Conservation (phyloP, 345 rosid species). For the Boechera divaricarpa region DNA sequence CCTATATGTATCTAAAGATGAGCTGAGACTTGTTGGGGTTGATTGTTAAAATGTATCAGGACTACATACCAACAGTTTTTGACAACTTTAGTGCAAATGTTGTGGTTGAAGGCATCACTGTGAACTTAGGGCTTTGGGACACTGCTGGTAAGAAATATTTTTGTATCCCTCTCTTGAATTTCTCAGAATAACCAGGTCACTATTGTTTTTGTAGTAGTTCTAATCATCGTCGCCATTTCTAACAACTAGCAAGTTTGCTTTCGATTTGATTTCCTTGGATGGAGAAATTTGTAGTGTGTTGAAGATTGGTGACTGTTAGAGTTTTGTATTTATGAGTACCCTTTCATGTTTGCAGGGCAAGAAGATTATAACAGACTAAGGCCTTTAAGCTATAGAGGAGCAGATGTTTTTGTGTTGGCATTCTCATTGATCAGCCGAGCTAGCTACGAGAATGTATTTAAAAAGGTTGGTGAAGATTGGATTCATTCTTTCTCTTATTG, state of each 20-base stretch:
- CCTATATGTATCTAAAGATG: not conserved
- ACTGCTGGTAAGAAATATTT: slow-evolving; percentile 73
- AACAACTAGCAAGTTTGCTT: not conserved
- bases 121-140: slow-evolving; percentile 95
- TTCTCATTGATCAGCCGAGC: slow-evolving; percentile 87
- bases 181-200: not conserved
- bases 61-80: slow-evolving; percentile 92
- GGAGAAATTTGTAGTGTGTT: not conserved
- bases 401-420: slow-evolving; percentile 83
- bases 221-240: not conserved
- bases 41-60: slow-evolving; percentile 56
- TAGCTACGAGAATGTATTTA: slow-evolving; percentile 79
- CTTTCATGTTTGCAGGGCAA: slow-evolving; percentile 59
- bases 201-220: not conserved
- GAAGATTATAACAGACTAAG: slow-evolving; percentile 87
- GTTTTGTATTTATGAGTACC: not conserved
- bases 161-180: not conserved
- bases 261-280: not conserved
- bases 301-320: not conserved
- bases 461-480: slow-evolving; percentile 56
- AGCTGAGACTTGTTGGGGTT: not conserved
- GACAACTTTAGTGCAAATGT: slow-evolving; percentile 98
- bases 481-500: not conserved
- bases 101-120: slow-evolving; percentile 85
- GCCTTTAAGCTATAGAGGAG: slow-evolving; percentile 92